Base-by-base conservation (phyloP, 805 yeast species). In the Metschnikowia borealis region DNA sequence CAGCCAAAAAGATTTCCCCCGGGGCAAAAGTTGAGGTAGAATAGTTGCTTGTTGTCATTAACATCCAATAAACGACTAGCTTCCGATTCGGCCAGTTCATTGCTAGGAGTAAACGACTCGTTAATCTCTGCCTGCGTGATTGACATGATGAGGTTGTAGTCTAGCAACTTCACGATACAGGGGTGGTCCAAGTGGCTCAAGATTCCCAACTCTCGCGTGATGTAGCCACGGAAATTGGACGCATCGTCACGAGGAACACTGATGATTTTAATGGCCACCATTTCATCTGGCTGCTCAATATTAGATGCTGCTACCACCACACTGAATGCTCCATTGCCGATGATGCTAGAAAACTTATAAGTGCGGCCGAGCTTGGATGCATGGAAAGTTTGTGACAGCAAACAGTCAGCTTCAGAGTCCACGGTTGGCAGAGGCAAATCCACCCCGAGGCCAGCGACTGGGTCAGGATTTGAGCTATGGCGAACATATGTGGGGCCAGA, bases 1-100 rank as follows among this genome's bases (percentile, higher is more conserved):
- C 88, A 78, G 34, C 83, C 83, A 59, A 87, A 84, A 38, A 94
- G 66, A 60, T 90, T 96, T 3, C 98, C 97, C 5, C 98, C 98
- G 5, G 72, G 65, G 58, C 89, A 87, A 64, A 79, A 89, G 1
- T 91, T 87, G 60, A 91, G 73, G 38, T 86, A 85, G 66, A 91
- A 77, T 50, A 54, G 56, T 55, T 65, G 70, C 61, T 69, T 61
- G 58, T 54, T 73, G 37, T 62, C 65, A 13, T 50, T 54, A 44
- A 41, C 38, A 5, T 38, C 47, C 6, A 42, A 20, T 10, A 51
- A 47, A 2, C 29, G 32, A 8, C 39, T 37, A 3, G 47, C 35
- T 18, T 15, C 34, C 11, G 45, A 20, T 6, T 14, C 33, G 5
- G 3, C 29, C 26, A 31, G 32, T 33, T 40, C 33, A 11, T 21